These are phyloP conservation scores for Colletotrichum sp. DNA, from an alignment of 2,329 filamentous ascomycete species.

Conservation along the genomic window DNA sequence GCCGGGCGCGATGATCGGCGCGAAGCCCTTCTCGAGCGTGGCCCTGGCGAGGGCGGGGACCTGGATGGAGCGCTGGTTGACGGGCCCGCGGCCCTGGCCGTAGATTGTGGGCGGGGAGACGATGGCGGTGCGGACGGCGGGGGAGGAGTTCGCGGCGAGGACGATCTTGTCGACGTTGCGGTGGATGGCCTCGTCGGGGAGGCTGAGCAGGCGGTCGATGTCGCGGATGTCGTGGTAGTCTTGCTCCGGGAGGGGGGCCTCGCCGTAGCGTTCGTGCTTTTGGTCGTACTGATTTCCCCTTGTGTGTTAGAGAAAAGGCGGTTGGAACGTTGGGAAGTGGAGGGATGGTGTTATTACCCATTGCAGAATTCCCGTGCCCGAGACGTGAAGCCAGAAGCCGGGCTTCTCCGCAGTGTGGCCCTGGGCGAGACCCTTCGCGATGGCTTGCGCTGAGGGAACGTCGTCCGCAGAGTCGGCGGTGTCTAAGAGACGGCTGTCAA, in stretches of 20 bases:
- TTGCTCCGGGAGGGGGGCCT: slow-evolving; percentile 47
- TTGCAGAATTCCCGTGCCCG: slow-evolving; percentile 52
- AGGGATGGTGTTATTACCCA: slow-evolving; percentile 27
- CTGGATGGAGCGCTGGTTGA: slow-evolving; percentile 56
- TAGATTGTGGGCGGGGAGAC: slow-evolving; percentile 58
- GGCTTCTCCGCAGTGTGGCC: slow-evolving; percentile 49
- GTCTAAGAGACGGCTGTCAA: slow-evolving; percentile 34
- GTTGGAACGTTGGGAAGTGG: too few species aligned
- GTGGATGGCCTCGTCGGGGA: slow-evolving; percentile 66
- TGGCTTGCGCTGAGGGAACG: slow-evolving; percentile 44
- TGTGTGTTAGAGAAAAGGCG: neutral
- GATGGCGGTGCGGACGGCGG: slow-evolving; percentile 47
- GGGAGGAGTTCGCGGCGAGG: slow-evolving; percentile 40
- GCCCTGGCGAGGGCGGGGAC: slow-evolving; percentile 46
- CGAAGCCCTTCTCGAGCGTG: slow-evolving; percentile 47
- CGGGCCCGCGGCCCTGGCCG: slow-evolving; percentile 51
- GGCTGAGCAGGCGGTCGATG: slow-evolving; percentile 56
- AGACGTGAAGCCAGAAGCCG: slow-evolving; percentile 57
- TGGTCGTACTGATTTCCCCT: slow-evolving; percentile 38
- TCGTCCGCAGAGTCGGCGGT: slow-evolving; percentile 55
- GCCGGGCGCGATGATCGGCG: slow-evolving; percentile 48
- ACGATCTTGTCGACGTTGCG: slow-evolving; percentile 74
- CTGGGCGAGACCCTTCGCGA: slow-evolving; percentile 49
- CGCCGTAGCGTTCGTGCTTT: slow-evolving; percentile 45
- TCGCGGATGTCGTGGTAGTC: slow-evolving; percentile 65